Base-by-base conservation (phyloP, 163 green algal genomes). In the Scenedesmus sp. region DNA sequence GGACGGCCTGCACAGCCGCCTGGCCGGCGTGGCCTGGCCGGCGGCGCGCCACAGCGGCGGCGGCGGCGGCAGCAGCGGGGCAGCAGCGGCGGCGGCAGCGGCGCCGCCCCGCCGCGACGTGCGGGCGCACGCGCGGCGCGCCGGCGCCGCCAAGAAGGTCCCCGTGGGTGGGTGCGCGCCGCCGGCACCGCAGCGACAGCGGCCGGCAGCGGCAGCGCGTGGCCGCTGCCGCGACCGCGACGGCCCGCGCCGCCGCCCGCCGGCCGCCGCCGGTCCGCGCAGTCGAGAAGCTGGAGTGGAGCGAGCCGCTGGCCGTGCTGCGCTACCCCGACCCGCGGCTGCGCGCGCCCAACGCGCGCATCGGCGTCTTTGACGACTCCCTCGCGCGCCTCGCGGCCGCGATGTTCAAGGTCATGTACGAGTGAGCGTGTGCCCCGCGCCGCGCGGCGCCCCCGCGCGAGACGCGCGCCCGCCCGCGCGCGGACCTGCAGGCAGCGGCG, bases 361-460 rank as follows among this genome's bases (percentile, higher is more conserved):
- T 99, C 29, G 86, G 54, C 9, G 79, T 87, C 0, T 98, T 99
- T 86, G 95, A 97, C 33, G 63, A 70, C 24, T 45, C 17, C n/a
- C 77, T 99, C 47, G 34, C 89, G 51, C 31, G 85, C 28, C 88
- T 99, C 34, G 88, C 92, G 14, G 83, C 86, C 29, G 93, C 95
- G 39, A 97, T 99, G 93, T 95, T 99, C 36, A 86, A 95, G 7
- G 74, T 96, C 60, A 99, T 99, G 96, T 98, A 98, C 86, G 72
- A 93, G 93, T 97, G 42, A 88, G 88, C 83, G 56, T 1, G 15
- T 11, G 20, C 22, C 6, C 34, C 50, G 60, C 60, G 51, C 11
- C 54, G 20, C 11, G 11, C 20, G 1, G 13, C 34, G 57, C 14
- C 20, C 26, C 24, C n/a, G 58, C 60, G 50, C 5, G 4, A 31